Evolutionary conservation across 352 stramenopile genomes (phyloP).

Genomic region (Globisporangium polare): DNA sequence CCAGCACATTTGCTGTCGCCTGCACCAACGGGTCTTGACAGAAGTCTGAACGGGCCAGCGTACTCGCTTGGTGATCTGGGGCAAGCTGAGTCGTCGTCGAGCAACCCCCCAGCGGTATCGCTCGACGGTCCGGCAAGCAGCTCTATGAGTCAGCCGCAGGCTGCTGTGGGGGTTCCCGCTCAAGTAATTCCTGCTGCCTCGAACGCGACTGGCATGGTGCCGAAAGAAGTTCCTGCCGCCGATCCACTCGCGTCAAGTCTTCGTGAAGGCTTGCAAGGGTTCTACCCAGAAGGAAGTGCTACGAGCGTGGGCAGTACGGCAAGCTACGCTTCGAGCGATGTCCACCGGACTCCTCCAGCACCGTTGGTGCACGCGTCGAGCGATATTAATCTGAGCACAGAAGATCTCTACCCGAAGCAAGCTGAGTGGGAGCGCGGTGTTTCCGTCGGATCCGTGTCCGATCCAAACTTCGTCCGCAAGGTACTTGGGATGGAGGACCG

Average conservation of each 20-base stretch:
- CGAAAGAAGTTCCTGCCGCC: background rate
- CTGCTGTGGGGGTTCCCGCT: background rate
- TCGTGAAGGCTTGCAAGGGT: slow-evolving; percentile 2
- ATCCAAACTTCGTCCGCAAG: slow-evolving; percentile 53
- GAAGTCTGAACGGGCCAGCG: slow-evolving; percentile 2
- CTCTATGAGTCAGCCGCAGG: background rate
- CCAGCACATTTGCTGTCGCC: slow-evolving; percentile 16
- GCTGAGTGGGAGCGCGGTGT: slow-evolving; percentile 53
- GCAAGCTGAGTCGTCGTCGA: slow-evolving; percentile 13
- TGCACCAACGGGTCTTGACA: slow-evolving; percentile 3
- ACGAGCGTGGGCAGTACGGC: slow-evolving; percentile 23
- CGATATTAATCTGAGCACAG: slow-evolving; percentile 37
- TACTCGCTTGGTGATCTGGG: slow-evolving; percentile 14
- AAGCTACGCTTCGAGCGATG: slow-evolving; percentile 23
- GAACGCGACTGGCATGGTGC: slow-evolving; percentile 4
- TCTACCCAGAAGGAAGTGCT: slow-evolving; percentile 7
- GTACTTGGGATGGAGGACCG: slow-evolving; percentile 65
- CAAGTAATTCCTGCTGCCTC: background rate
- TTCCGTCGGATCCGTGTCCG: slow-evolving; percentile 50
- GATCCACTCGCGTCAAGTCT: background rate
- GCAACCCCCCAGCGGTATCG: slow-evolving; percentile 3
- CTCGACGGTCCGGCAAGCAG: background rate
- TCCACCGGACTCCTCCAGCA: slow-evolving; percentile 21
- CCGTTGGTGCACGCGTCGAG: slow-evolving; percentile 39
- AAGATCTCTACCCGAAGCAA: slow-evolving; percentile 32